Base-by-base conservation (phyloP, 2,329 filamentous ascomycete genomes). In the Paecilomyces niveus region DNA sequence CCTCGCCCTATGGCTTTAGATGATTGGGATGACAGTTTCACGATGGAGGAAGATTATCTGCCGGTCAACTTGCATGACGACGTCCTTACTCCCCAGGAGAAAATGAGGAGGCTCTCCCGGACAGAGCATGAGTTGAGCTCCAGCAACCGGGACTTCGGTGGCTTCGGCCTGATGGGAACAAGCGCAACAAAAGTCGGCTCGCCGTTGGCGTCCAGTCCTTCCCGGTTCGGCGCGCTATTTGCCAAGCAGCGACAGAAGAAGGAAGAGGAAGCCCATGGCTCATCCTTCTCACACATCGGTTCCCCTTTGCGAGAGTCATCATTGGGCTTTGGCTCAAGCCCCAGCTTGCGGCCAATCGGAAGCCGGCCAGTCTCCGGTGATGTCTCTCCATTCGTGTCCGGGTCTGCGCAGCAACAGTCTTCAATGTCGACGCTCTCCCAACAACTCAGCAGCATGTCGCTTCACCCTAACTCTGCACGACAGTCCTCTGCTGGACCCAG, bases 11-110 rank as follows among this genome's bases (percentile, higher is more conserved):
- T 76, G 8, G 77, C 74, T 21, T 72, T 80, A 18, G 83, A 85
- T 63, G 83, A 86, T 55, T 85, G 83, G 79, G 75, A 86, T 69
- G 74, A 86, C 57, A 75, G 76, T 58, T 94, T 95, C 67, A 84
- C 88, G 31, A 93, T 94, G 66, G 90, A 96, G 72, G 92, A 96
- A 68, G 92, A 96, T 68, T 90, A 94, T 67, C 81, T 97, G 9
- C 94, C 93, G 0, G 89, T 81, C 29, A 84, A 81, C 57, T 72
- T 88, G 53, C 83, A 85, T 62, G 85, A 88, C 63, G 79, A 88
- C 66, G 78, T 87, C 13, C 78, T 87, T 33, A 85, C 83, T 0
- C 84, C 84, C 0, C 83, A 85, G 63, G 83, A 85, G 66, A 81
- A 81, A 65, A 79, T 83, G 70, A 79, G 84, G 53, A 79, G 84